phyloP scores from a whole-genome alignment of 441 rosid genomes.

The Gossypium laxum region DNA sequence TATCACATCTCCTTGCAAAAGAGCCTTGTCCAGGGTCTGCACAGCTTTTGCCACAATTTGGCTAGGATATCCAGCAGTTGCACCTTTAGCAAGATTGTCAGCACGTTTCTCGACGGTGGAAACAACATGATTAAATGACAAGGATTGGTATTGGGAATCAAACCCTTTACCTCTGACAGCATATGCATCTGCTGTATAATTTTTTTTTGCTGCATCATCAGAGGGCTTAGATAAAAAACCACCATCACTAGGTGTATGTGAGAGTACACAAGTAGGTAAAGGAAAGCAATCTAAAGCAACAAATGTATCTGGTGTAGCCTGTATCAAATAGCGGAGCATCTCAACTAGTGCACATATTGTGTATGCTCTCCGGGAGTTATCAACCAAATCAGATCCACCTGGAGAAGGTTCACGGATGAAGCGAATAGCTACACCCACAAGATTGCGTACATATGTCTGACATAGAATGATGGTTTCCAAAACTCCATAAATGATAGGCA shows the following conservation, averaged over 20 bases:
- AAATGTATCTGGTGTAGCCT: conserved; percentile 91
- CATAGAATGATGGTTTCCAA: conserved; percentile 77
- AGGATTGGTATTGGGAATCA: conserved; percentile 68
- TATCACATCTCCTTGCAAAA: conserved; percentile 61
- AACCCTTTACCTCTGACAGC: conserved; percentile 51
- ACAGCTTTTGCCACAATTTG: conserved; percentile 76
- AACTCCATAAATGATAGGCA: conserved; percentile 82
- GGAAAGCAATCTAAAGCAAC: conserved; percentile 95
- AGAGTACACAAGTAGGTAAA: conserved; percentile 64
- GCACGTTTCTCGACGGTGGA: conserved; percentile 68
- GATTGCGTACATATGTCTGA: conserved; percentile 71
- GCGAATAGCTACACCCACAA: conserved; percentile 67
- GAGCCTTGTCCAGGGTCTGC: conserved; percentile 81
- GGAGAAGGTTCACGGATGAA: conserved; percentile 80
- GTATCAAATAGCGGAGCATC: conserved; percentile 85
- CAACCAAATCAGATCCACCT: conserved; percentile 84
- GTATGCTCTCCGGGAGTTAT: conserved; percentile 92
- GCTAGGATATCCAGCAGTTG: conserved; percentile 61
- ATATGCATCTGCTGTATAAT: conserved; percentile 44
- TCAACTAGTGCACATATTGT: conserved; percentile 77
- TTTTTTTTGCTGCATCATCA: conserved; percentile 55
- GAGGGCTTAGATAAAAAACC: conserved; percentile 53
- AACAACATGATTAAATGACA: conserved; percentile 61
- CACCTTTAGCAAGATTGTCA: conserved; percentile 65
- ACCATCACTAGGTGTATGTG: conserved; percentile 62